Base-by-base conservation (phyloP, 2,329 filamentous ascomycete species). In the Phialophora verrucosa region DNA sequence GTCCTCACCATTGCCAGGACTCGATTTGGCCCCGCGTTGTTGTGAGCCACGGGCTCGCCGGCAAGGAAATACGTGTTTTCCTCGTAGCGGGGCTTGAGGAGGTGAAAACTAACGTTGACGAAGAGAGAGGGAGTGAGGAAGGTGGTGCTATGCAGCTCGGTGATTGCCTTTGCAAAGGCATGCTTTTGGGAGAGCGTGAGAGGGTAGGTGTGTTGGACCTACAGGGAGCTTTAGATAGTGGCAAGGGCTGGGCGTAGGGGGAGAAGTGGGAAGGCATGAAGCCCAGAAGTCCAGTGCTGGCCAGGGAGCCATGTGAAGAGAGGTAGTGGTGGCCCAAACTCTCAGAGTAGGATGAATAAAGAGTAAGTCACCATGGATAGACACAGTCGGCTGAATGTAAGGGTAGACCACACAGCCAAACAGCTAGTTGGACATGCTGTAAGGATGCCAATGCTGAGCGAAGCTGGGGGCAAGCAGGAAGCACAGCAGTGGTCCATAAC, bases 91-190 rank as follows among this genome's bases (percentile, higher is more conserved):
- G 42, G 42, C 31, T 49, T 38, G 38, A 14, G 14, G 58, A 38
- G 49, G 29, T 66, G 60, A 64, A 69, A 73, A 44, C 65, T 58
- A 42, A 71, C 63, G 32, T 73, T 70, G 56, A 73, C 71, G 61
- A 71, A 73, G 12, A 73, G 59, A 6, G 63, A 67, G 3, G 71
- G 71, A 2, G 70, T 71, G 11, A 69, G 51, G 59, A 71, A 73
- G 12, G 70, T 69, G n/a, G 59, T 67, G 12, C 58, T 42, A 57
- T 73, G 71, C 14, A 73, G 62, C 4, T 64, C 4, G 25, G 70
- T 71, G 51, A 73, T 69, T 57, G 56, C 57, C 31, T 66, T 55
- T 25, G 71, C 71, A 42, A 73, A 63, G 14, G 63, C 53, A n/a
- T 61, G 53, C 32, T 73, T 70, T 60, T 73, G 71, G 11, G 47